phyloP scores from a whole-genome alignment of 2,329 filamentous ascomycete genomes.

The Paramyrothecium sp. region DNA sequence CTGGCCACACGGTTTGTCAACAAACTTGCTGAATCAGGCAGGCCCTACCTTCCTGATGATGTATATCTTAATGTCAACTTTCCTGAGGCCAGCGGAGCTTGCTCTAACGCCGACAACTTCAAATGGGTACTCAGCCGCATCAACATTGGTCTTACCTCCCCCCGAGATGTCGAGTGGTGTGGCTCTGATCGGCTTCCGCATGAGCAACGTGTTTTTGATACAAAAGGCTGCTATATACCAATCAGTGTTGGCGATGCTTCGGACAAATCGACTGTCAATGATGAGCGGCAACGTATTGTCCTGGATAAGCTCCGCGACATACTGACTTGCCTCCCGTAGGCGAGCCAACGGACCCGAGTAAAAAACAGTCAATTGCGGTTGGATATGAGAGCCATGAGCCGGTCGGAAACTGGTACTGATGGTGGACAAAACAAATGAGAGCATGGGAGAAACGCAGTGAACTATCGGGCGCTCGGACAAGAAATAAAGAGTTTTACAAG shows the following conservation, averaged over 20 bases:
- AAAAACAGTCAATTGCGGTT: no score
- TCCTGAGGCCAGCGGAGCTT: slow-evolving; percentile 48
- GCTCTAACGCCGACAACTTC: slow-evolving; percentile 53
- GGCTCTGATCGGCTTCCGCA: slow-evolving; percentile 53
- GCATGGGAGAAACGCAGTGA: no score
- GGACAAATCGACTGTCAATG: slow-evolving; percentile 54
- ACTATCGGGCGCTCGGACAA: no score
- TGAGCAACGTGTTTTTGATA: slow-evolving; percentile 51
- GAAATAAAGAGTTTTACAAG: no score
- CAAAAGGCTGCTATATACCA: slow-evolving; percentile 58
- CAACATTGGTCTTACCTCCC: slow-evolving; percentile 50
- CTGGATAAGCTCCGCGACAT: slow-evolving; percentile 28
- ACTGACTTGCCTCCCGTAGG: slow-evolving; percentile 24
- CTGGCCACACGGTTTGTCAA: slow-evolving; percentile 59
- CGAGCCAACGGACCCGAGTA: no score
- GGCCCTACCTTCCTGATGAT: slow-evolving; percentile 60
- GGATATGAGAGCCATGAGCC: no score
- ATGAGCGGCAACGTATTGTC: slow-evolving; percentile 25
- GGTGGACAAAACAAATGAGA: no score
- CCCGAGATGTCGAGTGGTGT: slow-evolving; percentile 57
- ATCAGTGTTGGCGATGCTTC: slow-evolving; percentile 61
- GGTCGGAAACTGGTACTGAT: no score
- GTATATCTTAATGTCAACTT: slow-evolving; percentile 71
- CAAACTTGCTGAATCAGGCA: slow-evolving; percentile 51
- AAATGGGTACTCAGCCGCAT: slow-evolving; percentile 65